Percentiles rank a stretch among this genome's conserved stretches.
Conservation (phyloP, 306 rosid species). For the Prunus persica region DNA sequence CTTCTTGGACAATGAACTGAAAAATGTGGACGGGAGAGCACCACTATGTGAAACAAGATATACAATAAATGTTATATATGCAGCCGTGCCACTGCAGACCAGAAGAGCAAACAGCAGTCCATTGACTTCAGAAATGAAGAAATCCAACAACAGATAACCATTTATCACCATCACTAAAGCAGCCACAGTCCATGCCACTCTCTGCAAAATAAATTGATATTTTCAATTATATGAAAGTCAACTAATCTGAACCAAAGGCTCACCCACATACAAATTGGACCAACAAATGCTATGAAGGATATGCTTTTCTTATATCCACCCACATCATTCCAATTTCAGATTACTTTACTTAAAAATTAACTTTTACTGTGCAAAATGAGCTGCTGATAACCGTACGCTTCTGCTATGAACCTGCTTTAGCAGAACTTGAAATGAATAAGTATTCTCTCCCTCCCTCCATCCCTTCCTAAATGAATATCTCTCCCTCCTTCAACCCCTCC, state of each 20-base stretch:
- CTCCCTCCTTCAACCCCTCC: too few relatives aligned
- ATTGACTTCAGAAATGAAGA: constrained; percentile 59
- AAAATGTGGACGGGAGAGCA: constrained; percentile 50
- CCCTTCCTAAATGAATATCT: too few relatives aligned
- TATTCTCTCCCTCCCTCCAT: too few relatives aligned
- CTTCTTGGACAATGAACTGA: constrained; percentile 44
- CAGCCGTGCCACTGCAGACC: constrained; percentile 53
- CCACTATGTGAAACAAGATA: constrained; percentile 63
- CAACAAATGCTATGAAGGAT: too few relatives aligned
- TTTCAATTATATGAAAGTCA: not conserved
- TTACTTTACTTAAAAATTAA: not conserved
- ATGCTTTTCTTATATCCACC: too few relatives aligned
- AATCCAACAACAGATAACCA: constrained; percentile 75
- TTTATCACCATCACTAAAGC: constrained; percentile 72
- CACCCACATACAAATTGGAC: not conserved
- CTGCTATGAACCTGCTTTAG: not conserved
- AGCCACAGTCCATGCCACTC: constrained; percentile 81
- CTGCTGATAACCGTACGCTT: not conserved
- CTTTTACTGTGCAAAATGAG: not conserved
- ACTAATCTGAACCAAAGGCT: not conserved
- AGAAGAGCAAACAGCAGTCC: constrained; percentile 49
- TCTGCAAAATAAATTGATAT: constrained; percentile 38
- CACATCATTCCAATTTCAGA: not conserved
- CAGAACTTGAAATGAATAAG: too few relatives aligned
- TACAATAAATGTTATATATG: constrained; percentile 54